Base-by-base conservation (phyloP, 306 rosid species). In the Lathyrus tuberosus region DNA sequence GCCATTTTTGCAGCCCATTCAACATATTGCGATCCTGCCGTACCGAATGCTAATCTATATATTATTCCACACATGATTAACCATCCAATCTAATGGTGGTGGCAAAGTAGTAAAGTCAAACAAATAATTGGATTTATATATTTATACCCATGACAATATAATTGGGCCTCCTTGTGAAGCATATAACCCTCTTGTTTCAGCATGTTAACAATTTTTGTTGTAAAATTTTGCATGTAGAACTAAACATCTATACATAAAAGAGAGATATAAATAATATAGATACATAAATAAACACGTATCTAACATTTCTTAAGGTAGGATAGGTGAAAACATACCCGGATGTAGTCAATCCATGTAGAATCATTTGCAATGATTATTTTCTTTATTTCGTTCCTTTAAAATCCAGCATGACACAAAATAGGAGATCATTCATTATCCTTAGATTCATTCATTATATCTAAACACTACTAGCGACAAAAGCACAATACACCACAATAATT, bases 81-180 rank as follows among this genome's bases (percentile, higher is more conserved):
- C 4, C 47, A 71, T 31, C 16, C 8, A 18, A 47, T 7, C 0
- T 5, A 14, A 16, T 54, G 6, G 0, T 8, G n/a, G 24, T 22
- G 10, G 10, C 10, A 38, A 40, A 40, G 10, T 40, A 0, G 43
- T 40, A 4, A 18, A 75, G 44, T 17, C 18, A 11, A 48, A 49
- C 56, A 18, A 48, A 16, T 17, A 75, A 58, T 10, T 35, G 10
- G 30, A 60, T 31, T 46, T 11, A 61, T 14, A 30, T 14, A 65
- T 6, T 58, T n/a, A n/a, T n/a, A 74, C 82, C 88, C 84, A 94
- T 6, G 91, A 83, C 53, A 89, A 47, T 66, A 87, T 87, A 67
- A 89, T 89, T 28, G 96, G 94, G 3, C 96, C 91, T 81, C 96
- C 96, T 89, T 91, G 88, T 0, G 94, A 84, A 69, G 89, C 91